These are phyloP conservation scores for Aspergillus texensis DNA, from an alignment of 2,329 filamentous ascomycete genomes.

Conservation along the genomic window DNA sequence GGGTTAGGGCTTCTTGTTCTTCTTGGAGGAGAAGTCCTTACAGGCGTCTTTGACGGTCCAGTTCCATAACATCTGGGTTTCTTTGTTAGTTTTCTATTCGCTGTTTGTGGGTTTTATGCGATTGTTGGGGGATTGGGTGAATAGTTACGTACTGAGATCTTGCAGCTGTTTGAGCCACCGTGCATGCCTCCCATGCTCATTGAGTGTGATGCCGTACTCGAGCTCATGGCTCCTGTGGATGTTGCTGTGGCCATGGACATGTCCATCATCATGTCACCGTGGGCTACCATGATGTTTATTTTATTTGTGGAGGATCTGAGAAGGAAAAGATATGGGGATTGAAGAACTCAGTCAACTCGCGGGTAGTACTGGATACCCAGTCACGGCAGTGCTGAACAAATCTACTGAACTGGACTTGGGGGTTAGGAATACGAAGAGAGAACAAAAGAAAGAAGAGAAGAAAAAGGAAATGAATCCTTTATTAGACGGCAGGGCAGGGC, in stretches of 20 bases:
- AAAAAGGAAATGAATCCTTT: background rate
- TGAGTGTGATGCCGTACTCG: background rate
- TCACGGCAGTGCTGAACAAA: background rate
- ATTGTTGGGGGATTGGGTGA: background rate
- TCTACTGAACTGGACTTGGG: background rate
- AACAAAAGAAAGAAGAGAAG: background rate
- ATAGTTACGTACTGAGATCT: constrained; percentile 28
- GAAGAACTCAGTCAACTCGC: background rate
- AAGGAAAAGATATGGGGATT: background rate
- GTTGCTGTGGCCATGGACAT: constrained; percentile 61
- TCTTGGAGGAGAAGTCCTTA: background rate
- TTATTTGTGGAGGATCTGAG: too few species aligned
- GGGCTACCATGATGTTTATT: background rate
- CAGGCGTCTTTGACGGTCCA: constrained; percentile 33
- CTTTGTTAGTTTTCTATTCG: background rate
- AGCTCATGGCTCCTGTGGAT: constrained; percentile 12
- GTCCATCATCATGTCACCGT: constrained; percentile 47
- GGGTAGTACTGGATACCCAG: background rate
- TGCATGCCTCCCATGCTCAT: constrained; percentile 7
- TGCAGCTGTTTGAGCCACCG: constrained; percentile 17
- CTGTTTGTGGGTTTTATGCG: too few species aligned
- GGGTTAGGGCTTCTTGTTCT: background rate
- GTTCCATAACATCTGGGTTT: constrained; percentile 33
- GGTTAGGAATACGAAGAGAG: constrained; percentile 1
- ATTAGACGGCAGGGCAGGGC: background rate